Evolutionary conservation across 2,329 filamentous ascomycete genomes (phyloP).

Genomic region (Eutypa lata): DNA sequence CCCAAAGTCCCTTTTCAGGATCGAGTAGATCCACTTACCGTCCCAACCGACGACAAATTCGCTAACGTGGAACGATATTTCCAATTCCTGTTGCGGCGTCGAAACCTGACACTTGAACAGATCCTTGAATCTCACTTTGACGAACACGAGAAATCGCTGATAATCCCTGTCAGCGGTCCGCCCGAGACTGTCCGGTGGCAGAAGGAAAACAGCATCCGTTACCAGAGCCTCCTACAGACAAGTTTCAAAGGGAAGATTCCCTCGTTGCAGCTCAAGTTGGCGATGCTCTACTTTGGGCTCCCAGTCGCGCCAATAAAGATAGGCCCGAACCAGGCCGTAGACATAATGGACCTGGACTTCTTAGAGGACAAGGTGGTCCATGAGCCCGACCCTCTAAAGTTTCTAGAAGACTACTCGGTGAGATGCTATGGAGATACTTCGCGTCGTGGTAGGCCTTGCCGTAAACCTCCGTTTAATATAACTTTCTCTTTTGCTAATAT

Average conservation of each 20-base stretch:
- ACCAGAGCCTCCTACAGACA: conserved; percentile 24
- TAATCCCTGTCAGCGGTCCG: conserved; percentile 25
- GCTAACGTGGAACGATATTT: conserved; percentile 25
- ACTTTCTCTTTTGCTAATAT: not conserved
- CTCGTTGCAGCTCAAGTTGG: conserved; percentile 38
- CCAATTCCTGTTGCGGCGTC: conserved; percentile 18
- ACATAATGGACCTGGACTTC: conserved; percentile 9
- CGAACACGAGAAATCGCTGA: conserved; percentile 28
- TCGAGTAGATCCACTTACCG: conserved; percentile 18
- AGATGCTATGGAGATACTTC: conserved; percentile 7
- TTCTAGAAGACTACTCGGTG: conserved; percentile 17
- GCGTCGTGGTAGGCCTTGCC: conserved; percentile 6
- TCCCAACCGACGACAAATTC: conserved; percentile 14
- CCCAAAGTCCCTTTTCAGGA: conserved; percentile 15
- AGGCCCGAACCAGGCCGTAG: conserved; percentile 8
- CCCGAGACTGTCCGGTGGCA: conserved; percentile 30
- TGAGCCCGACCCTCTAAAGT: conserved; percentile 15
- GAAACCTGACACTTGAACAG: conserved; percentile 19
- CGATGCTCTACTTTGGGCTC: conserved; percentile 46
- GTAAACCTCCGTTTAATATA: not conserved
- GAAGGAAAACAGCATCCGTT: conserved; percentile 26
- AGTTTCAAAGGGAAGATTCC: conserved; percentile 27
- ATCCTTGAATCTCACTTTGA: conserved; percentile 35
- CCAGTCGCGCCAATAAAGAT: conserved; percentile 39
- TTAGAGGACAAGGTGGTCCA: conserved; percentile 1